Percentiles rank a stretch among this genome's conserved stretches.
Evolutionary conservation across 225 moss, liverwort and hornwort genomes (phyloP).

Genomic region (Ulota crispa): DNA sequence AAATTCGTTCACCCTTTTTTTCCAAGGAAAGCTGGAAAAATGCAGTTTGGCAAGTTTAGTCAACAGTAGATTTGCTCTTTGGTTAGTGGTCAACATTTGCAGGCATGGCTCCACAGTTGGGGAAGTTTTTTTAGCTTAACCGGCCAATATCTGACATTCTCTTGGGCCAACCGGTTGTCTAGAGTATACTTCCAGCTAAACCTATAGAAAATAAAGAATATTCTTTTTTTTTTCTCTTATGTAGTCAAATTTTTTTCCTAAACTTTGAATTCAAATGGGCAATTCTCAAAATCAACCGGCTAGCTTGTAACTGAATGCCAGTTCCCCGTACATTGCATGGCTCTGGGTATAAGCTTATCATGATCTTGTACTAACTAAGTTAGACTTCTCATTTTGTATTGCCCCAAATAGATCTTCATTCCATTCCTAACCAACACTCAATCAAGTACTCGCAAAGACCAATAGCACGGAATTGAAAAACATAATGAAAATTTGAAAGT

Average conservation of each 20-base stretch:
- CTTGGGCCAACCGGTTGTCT: no score
- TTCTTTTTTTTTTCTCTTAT: no score
- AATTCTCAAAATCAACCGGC: no score
- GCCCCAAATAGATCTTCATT: slow-evolving; percentile 6
- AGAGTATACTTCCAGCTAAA: no score
- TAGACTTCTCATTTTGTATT: not conserved
- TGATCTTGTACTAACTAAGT: slow-evolving; percentile 19
- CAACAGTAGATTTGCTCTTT: not conserved
- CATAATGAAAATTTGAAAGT: no score
- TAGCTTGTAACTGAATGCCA: no score
- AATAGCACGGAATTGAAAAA: not conserved
- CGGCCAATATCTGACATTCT: no score
- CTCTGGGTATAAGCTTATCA: slow-evolving; percentile 28
- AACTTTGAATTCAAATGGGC: no score
- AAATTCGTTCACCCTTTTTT: not conserved
- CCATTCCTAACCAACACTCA: not conserved
- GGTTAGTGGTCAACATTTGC: slow-evolving; percentile 6
- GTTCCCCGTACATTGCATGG: no score
- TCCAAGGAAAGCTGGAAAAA: not conserved
- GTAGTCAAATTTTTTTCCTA: no score
- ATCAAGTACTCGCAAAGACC: not conserved
- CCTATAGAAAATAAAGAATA: no score
- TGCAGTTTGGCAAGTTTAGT: not conserved
- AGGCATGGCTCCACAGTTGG: slow-evolving; percentile 23
- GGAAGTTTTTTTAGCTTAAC: no score